Evolutionary conservation across 2,329 filamentous ascomycete species (phyloP).

Genomic region (Helotiales sp.): DNA sequence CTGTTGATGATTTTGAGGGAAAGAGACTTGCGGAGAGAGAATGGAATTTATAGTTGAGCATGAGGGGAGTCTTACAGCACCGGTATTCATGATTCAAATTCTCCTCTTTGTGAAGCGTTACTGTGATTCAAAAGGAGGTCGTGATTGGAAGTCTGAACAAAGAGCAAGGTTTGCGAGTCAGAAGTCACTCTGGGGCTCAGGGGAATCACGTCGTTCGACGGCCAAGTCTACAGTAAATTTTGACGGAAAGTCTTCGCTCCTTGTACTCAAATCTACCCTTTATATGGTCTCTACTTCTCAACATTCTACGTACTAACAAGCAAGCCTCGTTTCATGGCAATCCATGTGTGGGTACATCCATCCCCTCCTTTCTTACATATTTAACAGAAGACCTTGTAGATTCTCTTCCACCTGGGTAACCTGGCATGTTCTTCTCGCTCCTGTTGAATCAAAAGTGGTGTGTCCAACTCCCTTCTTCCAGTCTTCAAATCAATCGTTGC

Average conservation of each 20-base stretch:
- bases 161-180: background rate
- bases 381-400: slow-evolving; percentile 36
- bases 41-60: background rate
- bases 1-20: background rate
- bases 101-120: background rate
- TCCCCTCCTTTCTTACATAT: background rate
- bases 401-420: slow-evolving; percentile 38
- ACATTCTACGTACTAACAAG: no score
- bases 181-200: no score
- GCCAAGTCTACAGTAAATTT: no score
- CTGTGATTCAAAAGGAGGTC: background rate
- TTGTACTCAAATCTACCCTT: no score
- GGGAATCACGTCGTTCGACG: no score
- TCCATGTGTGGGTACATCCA: no score
- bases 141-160: background rate
- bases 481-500: slow-evolving; percentile 35
- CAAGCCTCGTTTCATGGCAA: background rate
- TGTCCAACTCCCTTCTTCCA: slow-evolving; percentile 35
- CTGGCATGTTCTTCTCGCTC: slow-evolving; percentile 31
- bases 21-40: background rate
- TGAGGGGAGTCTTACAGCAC: background rate
- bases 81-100: background rate
- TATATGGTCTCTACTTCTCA: no score
- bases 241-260: no score
- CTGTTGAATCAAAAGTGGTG: slow-evolving; percentile 33